Evolutionary conservation across 2,329 filamentous ascomycete species (phyloP), one percentile per base, ranked within the genome.

Genomic region (Rhinocladiella mackenziei): DNA sequence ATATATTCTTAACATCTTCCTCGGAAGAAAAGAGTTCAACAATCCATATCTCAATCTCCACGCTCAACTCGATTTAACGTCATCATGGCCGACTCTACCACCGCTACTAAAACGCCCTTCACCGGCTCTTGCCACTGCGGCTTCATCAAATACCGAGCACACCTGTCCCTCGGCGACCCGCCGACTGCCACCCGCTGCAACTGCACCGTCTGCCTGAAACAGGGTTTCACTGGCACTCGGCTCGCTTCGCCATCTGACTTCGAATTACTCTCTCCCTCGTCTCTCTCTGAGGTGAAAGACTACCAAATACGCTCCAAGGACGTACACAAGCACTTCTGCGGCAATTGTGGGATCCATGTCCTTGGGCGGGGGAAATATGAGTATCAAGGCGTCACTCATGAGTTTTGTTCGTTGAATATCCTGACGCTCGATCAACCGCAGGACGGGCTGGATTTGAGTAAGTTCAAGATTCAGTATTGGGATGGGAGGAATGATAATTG

Each of bases 101-200:
- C 31, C 6, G 8, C 31, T 7, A 10, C 29, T 13, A 44, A 50
- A 20, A 28, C 33, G 31, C 65, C 62, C 35, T 71, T 70, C 58
- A 61, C 64, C 25, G 76, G 73, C 57, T 65, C 68, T 26, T 78
- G 76, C 66, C 73, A 76, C 56, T 78, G 76, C 60, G 73, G 73
- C 53, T 63, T 74, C 57, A 71, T 68, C 38, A 65, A 74, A 55
- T 78, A 72, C 70, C 66, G 66, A 23, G 72, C 70, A 34, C 69
- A 66, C 13, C 20, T 56, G 3, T 11, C 48, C 11, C 20, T 44
- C 20, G 45, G 30, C 38, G 39, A 50, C 32, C 22, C 30, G 8
- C 45, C 37, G n/a, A 19, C 32, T 7, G 47, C 44, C 9, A 29
- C 18, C 30, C 47, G 50, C 29, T 57, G 54, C 45, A 57, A 57